phyloP scores from a whole-genome alignment of 2,329 filamentous ascomycete species.

The Penicillium sp. region DNA sequence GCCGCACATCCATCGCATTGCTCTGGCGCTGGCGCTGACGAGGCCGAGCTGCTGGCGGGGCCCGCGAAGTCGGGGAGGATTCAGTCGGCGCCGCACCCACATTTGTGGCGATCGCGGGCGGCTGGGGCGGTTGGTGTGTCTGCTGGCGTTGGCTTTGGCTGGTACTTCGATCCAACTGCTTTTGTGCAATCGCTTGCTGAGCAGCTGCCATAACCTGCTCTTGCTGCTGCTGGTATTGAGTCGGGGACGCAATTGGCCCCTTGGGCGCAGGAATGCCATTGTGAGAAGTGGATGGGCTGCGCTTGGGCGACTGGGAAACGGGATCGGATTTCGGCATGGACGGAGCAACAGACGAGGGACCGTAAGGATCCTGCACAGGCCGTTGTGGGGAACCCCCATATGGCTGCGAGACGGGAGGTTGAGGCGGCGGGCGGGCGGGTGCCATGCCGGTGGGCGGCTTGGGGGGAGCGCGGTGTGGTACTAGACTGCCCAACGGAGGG shows the following conservation, averaged over 20 bases:
- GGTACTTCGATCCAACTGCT: constrained; percentile 65
- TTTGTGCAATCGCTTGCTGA: constrained; percentile 67
- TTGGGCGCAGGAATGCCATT: constrained; percentile 53
- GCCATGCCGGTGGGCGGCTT: constrained; percentile 63
- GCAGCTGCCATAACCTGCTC: constrained; percentile 76
- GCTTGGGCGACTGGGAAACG: constrained; percentile 63
- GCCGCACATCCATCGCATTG: constrained; percentile 74
- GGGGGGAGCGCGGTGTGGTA: constrained; percentile 80
- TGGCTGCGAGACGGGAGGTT: constrained; percentile 42
- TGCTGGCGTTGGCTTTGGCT: constrained; percentile 74
- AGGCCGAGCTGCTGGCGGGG: constrained; percentile 60
- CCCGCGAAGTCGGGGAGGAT: constrained; percentile 36
- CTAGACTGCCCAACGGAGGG: constrained; percentile 50
- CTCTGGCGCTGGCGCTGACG: constrained; percentile 75
- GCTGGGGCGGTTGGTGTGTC: constrained; percentile 45
- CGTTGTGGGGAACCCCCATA: constrained; percentile 44
- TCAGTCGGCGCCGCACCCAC: constrained; percentile 33
- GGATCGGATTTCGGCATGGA: constrained; percentile 53
- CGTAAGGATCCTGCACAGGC: constrained; percentile 52
- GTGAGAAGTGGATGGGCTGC: constrained; percentile 65
- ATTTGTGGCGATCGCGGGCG: constrained; percentile 38
- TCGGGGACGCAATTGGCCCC: constrained; percentile 38
- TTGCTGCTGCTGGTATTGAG: constrained; percentile 64
- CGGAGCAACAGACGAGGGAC: constrained; percentile 42
- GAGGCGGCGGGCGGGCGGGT: constrained; percentile 43